Evolutionary conservation across 2,329 filamentous ascomycete species (phyloP).

Genomic region (Arthrobotrys entomopaga): DNA sequence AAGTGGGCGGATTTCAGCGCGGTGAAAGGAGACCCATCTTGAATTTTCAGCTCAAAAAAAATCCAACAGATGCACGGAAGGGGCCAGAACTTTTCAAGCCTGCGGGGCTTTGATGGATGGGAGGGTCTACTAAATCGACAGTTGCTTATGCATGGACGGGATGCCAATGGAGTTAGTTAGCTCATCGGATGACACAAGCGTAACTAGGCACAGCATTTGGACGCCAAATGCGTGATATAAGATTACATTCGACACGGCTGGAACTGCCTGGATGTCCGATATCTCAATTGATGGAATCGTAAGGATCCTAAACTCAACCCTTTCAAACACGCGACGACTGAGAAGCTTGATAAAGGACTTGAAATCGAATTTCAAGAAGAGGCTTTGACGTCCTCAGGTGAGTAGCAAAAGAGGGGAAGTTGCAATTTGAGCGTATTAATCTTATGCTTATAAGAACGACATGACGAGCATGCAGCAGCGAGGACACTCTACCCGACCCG

Average conservation of each 20-base stretch:
- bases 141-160: constrained; percentile 3
- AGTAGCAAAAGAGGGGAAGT: constrained; percentile 22
- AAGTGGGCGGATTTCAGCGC: constrained; percentile 8
- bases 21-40: too few relatives aligned
- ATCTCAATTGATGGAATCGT: too few relatives aligned
- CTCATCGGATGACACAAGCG: neutral
- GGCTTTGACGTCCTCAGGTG: constrained; percentile 6
- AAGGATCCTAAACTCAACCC: too few relatives aligned
- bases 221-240: neutral
- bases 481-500: constrained; percentile 46
- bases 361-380: neutral
- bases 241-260: neutral
- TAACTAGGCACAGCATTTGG: constrained; percentile 1
- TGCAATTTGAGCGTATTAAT: constrained; percentile 7
- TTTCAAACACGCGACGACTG: too few relatives aligned
- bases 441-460: neutral
- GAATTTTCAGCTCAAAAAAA: constrained; percentile 6
- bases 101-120: constrained; percentile 10
- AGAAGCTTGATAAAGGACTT: too few relatives aligned
- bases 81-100: constrained; percentile 1
- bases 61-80: neutral
- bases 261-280: neutral
- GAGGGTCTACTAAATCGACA: constrained; percentile 11
- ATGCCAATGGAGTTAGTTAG: neutral
- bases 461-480: constrained; percentile 3